Conservation (phyloP, 805 yeast species). For the Lipomyces yamanashiensis region DNA sequence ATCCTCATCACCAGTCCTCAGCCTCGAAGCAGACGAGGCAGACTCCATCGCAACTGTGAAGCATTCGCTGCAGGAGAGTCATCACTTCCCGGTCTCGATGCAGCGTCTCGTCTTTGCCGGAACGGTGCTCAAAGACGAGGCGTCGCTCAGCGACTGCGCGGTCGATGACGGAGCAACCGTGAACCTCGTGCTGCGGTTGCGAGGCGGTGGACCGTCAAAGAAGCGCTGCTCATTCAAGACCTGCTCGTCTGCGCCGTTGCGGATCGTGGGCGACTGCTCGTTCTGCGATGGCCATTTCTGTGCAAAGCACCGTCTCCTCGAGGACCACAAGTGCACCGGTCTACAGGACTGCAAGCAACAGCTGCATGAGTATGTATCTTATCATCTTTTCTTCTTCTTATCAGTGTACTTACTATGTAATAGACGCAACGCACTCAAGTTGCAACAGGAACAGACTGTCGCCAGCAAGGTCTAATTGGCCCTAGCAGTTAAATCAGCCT, state of each 20-base stretch:
- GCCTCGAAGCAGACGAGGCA: conserved; percentile 20
- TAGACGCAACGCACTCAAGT: conserved; percentile 73
- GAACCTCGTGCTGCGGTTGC: conserved; percentile 84
- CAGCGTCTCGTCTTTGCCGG: conserved; percentile 69
- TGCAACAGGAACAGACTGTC: conserved; percentile 84
- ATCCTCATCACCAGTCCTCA: conserved; percentile 8
- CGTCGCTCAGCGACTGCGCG: conserved; percentile 85
- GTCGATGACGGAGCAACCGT: conserved; percentile 84
- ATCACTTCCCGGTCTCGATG: conserved; percentile 29
- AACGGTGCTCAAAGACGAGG: conserved; percentile 84
- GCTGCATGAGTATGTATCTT: conserved; percentile 59
- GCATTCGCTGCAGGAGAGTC: conserved; percentile 19
- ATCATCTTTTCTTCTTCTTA: neutral
- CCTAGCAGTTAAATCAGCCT: neutral
- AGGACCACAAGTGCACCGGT: conserved; percentile 80
- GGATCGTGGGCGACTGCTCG: conserved; percentile 78
- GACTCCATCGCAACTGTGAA: conserved; percentile 29
- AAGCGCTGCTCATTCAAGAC: conserved; percentile 55
- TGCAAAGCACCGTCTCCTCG: conserved; percentile 83
- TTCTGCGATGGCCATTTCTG: conserved; percentile 86
- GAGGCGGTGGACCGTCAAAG: conserved; percentile 82
- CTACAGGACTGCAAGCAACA: conserved; percentile 78
- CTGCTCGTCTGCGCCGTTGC: conserved; percentile 67
- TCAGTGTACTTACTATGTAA: neutral
- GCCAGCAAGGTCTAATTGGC: conserved; percentile 61